Base-by-base conservation (phyloP, 495 filamentous ascomycete genomes). In the Lophium mytilinum region DNA sequence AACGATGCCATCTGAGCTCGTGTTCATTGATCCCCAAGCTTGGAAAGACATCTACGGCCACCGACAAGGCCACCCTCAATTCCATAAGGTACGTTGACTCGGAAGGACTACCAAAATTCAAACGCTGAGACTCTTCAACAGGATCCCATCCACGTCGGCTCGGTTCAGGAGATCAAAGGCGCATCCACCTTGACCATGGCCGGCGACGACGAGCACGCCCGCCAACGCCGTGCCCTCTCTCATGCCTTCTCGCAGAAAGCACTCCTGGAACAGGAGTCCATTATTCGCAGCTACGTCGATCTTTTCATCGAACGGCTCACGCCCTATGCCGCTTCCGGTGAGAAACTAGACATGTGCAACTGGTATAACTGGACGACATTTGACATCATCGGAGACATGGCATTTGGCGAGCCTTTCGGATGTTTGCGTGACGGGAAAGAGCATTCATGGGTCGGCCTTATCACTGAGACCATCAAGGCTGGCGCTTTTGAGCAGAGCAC, bases 381-480 rank as follows among this genome's bases (percentile, higher is more conserved):
- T 19, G 45, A 49, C 19, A 15, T 49, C 12, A 33, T 49, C 17
- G 45, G 45, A 1, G 45, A 49, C 19, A n/a, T 49, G 45, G 11
- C 45, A 21, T 49, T 49, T 12, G 45, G 17, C 45, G 17, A 49
- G 19, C 24, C 45, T 11, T 49, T 49, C 19, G 45, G 19, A 4
- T 41, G 39, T 41, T 9, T 41, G 39, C 11, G 17, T 12, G 39
- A 41, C 12, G 39, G 12, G 9, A 14, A 12, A 17, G 11, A 41
- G 11, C 39, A 34, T 53, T 35, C 52, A 37, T 68, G 65, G 65
- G 58, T 68, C 18, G 35, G 52, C 0, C 37, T 61, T 21, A 61
- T 68, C 19, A 61, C 51, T 42, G 54, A 57, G 18, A 55, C 37
- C 15, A 48, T 68, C 18, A 66, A 66, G 24, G 24, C 24, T 30